Percentiles rank a stretch among this genome's conserved stretches.
Conservation (phyloP, 2,329 filamentous ascomycete genomes). For the Gyromitra esculenta region DNA sequence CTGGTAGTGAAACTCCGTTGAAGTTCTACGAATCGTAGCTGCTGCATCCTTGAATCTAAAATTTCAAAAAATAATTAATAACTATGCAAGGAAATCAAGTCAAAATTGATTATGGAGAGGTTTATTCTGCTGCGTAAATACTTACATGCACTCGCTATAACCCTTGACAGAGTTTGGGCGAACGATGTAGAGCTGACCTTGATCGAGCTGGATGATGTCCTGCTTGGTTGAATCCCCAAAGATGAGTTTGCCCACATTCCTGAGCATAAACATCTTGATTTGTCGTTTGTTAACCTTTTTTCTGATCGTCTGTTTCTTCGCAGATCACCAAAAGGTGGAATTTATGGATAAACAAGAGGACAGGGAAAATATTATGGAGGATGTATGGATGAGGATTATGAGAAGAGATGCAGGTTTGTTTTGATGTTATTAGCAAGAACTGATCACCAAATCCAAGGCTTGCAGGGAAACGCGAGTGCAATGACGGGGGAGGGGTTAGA, state of each 20-base stretch:
- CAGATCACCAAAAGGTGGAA: not conserved
- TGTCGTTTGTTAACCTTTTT: conserved; percentile 14
- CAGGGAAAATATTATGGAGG: conserved; percentile 2
- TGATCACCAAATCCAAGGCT: conserved; percentile 36
- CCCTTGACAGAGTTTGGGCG: conserved; percentile 94
- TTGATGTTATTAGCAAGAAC: conserved; percentile 25
- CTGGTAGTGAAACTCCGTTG: conserved; percentile 96
- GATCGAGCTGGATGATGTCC: conserved; percentile 89
- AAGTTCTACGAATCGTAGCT: conserved; percentile 88
- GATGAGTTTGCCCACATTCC: conserved; percentile 83
- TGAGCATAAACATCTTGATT: conserved; percentile 67
- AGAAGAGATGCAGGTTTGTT: not conserved
- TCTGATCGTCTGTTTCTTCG: conserved; percentile 5
- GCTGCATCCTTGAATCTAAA: conserved; percentile 86
- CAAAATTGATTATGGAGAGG: not conserved
- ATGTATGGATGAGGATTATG: not conserved
- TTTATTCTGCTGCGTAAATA: conserved; percentile 2
- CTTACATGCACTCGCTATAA: conserved; percentile 88
- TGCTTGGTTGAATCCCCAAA: conserved; percentile 91
- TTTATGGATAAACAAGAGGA: not conserved
- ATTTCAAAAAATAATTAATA: conserved; percentile 22
- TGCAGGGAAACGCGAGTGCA: conserved; percentile 44
- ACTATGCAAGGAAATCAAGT: not conserved
- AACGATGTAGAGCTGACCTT: conserved; percentile 97
- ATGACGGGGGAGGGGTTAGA: conserved; percentile 50